phyloP scores from a whole-genome alignment of 371 early-diverging fungal genomes.

The Apophysomyces sp. region DNA sequence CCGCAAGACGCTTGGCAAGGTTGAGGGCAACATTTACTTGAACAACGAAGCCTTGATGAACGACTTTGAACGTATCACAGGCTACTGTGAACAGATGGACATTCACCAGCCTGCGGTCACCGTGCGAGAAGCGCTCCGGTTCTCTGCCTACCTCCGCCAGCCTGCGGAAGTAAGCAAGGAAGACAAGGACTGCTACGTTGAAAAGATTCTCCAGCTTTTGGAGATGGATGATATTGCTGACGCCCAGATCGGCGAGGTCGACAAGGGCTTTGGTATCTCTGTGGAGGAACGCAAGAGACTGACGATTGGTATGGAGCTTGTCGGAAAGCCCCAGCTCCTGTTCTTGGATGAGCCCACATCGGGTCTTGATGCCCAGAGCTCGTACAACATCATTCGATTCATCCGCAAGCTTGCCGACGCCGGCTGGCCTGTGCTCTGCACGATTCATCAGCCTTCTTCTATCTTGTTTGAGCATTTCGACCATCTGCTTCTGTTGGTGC shows the following conservation, averaged over 20 bases:
- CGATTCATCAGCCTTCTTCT: conserved; percentile 71
- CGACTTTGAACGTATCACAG: conserved; percentile 71
- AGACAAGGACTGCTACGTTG: conserved; percentile 63
- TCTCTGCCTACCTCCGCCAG: conserved; percentile 70
- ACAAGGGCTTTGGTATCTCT: conserved; percentile 48
- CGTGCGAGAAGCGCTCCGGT: conserved; percentile 67
- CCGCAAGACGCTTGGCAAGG: conserved; percentile 72
- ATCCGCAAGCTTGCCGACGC: conserved; percentile 60
- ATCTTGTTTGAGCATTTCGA: conserved; percentile 68
- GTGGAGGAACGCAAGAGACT: conserved; percentile 69
- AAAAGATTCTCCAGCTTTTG: conserved; percentile 62
- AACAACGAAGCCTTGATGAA: conserved; percentile 39
- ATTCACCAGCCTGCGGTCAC: conserved; percentile 62
- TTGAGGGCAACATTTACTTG: conserved; percentile 68
- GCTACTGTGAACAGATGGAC: conserved; percentile 85
- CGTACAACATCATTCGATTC: conserved; percentile 67
- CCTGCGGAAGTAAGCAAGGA: conserved; percentile 45
- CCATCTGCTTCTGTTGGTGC: conserved; percentile 63
- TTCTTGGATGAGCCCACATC: conserved; percentile 88
- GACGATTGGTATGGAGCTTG: conserved; percentile 70
- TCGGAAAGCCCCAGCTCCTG: conserved; percentile 69
- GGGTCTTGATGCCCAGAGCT: conserved; percentile 66
- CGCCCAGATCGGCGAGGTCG: conserved; percentile 53
- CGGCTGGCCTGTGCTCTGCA: conserved; percentile 62
- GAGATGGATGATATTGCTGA: conserved; percentile 61